Evolutionary conservation across 2,329 filamentous ascomycete genomes (phyloP), one percentile per base, ranked within the genome.

Genomic region (Aspergillus sp.): DNA sequence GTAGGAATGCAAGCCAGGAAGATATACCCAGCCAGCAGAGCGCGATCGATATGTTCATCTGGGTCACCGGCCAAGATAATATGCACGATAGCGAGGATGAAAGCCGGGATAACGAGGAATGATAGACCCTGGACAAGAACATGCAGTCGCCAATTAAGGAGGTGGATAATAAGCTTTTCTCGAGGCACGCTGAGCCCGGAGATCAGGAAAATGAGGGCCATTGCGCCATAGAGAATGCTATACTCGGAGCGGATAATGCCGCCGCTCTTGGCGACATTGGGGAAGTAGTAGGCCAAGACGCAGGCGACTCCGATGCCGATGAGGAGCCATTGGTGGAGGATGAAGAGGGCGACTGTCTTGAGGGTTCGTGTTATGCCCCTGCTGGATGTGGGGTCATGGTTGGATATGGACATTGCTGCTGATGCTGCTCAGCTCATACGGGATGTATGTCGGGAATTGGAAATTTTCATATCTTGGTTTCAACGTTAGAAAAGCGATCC

Each of bases 181-280:
- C 85, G 86, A 7, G 87, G 82, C 17, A 91, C 84, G 55, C 89
- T 89, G 67, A 90, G 82, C 3, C 89, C 89, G 58, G 88, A 90
- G 65, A 91, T 82, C 59, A 91, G 79, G 73, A 91, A 91, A 67
- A 91, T 89, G 67, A 90, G 75, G 17, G 83, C 85, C 30, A 91
- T 87, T 19, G 84, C 86, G 32, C 88, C 87, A 71, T 91, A 91
- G 30, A 90, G 81, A 57, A 91, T 76, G 8, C 80, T 74, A 13
- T 77, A 76, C 56, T 78, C 73, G 4, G 76, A 73, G 15, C 70
- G 70, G 62, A 78, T 78, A 13, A 70, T 67, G 32, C 76, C 76
- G 45, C 76, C 80, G 51, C 80, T 74, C 67, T 84, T 85, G 50
- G 76, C 75, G 3, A 78, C 73, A 59, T 84, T 78, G 6, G 84